Evolutionary conservation across 805 yeast genomes (phyloP).

Genomic region (Metschnikowia bowlesiae): DNA sequence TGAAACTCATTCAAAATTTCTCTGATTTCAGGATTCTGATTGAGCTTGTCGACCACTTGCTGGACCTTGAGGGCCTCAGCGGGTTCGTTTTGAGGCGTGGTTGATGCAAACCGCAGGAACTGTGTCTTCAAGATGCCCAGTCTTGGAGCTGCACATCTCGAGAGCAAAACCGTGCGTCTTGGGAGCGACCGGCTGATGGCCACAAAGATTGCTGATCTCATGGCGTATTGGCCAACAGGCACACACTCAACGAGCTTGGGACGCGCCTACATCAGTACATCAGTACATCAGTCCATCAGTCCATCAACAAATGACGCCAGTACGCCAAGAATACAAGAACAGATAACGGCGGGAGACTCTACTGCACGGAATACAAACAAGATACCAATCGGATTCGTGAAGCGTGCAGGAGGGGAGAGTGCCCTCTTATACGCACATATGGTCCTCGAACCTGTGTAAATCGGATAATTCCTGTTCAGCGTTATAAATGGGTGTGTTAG

Average conservation of each 20-base stretch:
- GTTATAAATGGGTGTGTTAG: too few species aligned
- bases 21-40: conserved; percentile 28
- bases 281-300: background rate
- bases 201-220: conserved; percentile 7
- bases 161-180: background rate
- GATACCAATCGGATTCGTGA: background rate
- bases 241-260: background rate
- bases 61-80: conserved; percentile 11
- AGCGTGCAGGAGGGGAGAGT: background rate
- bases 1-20: conserved; percentile 29
- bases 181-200: conserved; percentile 4
- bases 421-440: background rate
- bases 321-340: too few species aligned
- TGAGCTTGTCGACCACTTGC: conserved; percentile 16
- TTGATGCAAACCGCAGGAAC: conserved; percentile 9
- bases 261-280: background rate
- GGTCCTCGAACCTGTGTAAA: too few species aligned
- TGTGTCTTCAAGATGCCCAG: background rate
- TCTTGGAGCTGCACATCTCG: background rate
- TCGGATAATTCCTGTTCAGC: too few species aligned
- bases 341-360: too few species aligned
- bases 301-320: too few species aligned
- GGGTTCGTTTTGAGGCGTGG: conserved; percentile 6
- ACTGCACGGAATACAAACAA: too few species aligned
- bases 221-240: background rate